Conservation (phyloP, 768 basidiomycete genomes). For the Phylloporus rhodoxanthus region DNA sequence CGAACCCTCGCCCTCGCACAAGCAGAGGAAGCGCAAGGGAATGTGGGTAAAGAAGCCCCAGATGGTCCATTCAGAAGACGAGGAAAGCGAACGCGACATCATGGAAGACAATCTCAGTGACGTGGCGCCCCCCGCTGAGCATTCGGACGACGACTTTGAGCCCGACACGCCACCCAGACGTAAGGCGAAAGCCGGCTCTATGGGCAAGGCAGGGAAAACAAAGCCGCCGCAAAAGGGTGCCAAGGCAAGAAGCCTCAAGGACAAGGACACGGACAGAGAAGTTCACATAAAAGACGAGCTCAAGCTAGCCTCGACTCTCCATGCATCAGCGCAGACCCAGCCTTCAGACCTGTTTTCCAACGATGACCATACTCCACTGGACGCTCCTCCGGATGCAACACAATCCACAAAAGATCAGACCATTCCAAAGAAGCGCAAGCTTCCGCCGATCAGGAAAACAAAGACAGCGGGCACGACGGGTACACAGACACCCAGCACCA, state of each 20-base stretch:
- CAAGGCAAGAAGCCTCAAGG: constrained; percentile 28
- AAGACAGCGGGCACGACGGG: constrained; percentile 33
- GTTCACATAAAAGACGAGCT: constrained; percentile 41
- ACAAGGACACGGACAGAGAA: constrained; percentile 32
- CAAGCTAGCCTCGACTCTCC: constrained; percentile 23
- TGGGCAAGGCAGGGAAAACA: constrained; percentile 25
- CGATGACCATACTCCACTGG: constrained; percentile 20
- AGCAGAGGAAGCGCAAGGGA: constrained; percentile 15
- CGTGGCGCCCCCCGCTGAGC: constrained; percentile 19
- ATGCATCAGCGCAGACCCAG: constrained; percentile 29
- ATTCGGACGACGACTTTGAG: constrained; percentile 25
- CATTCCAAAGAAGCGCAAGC: constrained; percentile 55
- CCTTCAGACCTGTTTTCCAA: constrained; percentile 27
- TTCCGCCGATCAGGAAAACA: constrained; percentile 65
- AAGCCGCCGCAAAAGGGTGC: constrained; percentile 13
- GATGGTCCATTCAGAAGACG: constrained; percentile 27
- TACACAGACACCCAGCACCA: constrained; percentile 21
- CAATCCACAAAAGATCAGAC: constrained; percentile 28
- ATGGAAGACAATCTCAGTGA: constrained; percentile 25
- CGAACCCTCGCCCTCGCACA: not conserved
- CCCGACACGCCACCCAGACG: constrained; percentile 19
- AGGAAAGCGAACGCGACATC: constrained; percentile 23
- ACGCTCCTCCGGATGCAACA: constrained; percentile 12
- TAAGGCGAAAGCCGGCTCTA: constrained; percentile 22
- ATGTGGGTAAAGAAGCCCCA: constrained; percentile 14